phyloP scores from a whole-genome alignment of 352 stramenopile genomes.

The Lagenidium giganteum region DNA sequence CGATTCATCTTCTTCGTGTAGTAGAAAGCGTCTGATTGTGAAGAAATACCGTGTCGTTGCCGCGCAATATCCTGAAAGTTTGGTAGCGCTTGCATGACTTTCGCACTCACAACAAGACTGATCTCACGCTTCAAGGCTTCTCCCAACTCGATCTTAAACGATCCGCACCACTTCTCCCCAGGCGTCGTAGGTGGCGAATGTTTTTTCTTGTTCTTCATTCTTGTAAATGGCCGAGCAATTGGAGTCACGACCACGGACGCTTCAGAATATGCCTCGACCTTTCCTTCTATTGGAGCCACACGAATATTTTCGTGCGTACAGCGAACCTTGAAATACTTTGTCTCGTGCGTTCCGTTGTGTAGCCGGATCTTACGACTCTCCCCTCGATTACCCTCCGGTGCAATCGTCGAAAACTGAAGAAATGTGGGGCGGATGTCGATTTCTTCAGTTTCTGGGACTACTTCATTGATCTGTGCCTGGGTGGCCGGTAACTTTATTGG shows the following conservation, averaged over 20 bases:
- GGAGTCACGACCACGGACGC: slow-evolving; percentile 38
- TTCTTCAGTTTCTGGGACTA: too few relatives aligned
- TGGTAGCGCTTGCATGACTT: slow-evolving; percentile 33
- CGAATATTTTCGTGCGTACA: slow-evolving; percentile 52
- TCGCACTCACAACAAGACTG: slow-evolving; percentile 53
- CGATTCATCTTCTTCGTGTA: slow-evolving; percentile 79
- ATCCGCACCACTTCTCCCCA: slow-evolving; percentile 53
- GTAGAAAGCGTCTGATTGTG: slow-evolving; percentile 81
- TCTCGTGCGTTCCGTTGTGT: slow-evolving; percentile 47
- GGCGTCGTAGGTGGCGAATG: slow-evolving; percentile 6
- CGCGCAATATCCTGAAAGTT: slow-evolving; percentile 58
- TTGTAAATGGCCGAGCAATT: slow-evolving; percentile 45
- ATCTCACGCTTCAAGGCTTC: slow-evolving; percentile 47
- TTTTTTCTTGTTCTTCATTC: slow-evolving; percentile 8
- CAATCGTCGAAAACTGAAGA: slow-evolving; percentile 37
- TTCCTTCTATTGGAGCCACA: slow-evolving; percentile 31
- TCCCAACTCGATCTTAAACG: slow-evolving; percentile 51
- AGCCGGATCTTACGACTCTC: slow-evolving; percentile 34
- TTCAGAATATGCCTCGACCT: slow-evolving; percentile 37
- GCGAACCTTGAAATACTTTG: slow-evolving; percentile 44
- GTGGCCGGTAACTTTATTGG: too few relatives aligned
- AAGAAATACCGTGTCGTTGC: slow-evolving; percentile 53
- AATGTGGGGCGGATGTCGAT: slow-evolving; percentile 59
- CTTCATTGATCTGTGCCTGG: too few relatives aligned
- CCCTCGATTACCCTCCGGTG: slow-evolving; percentile 14